Evolutionary conservation across 73 alveolate species (phyloP), one percentile per base, ranked within the genome.

Genomic region (Paramecium sonneborni): DNA sequence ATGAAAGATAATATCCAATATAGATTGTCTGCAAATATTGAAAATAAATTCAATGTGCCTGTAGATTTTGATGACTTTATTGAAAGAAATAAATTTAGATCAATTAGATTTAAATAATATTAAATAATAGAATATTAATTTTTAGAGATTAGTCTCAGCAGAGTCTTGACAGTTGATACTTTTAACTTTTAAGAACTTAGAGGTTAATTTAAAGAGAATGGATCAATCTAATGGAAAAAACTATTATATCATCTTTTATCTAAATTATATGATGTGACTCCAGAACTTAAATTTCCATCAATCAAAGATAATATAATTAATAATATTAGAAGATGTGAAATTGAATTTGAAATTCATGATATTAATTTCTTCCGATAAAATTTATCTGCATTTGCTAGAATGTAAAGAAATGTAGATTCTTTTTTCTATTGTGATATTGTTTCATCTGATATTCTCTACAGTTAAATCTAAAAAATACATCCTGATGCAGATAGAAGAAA

Each of bases 281-380:
- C 68, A 52, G 68, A 52, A 18, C 5, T 52, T 5, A 72, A 32
- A n/a, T 28, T 0, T 7, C 14, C 68, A 4, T n/a, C 90, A 0
- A 44, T 34, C 67, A 79, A 11, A 10, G 41, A 24, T 15, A 46
- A 79, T 44, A 79, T 43, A 15, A 18, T 21, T 41, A 41, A 46
- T 43, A 79, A 72, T 35, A 18, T 28, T 5, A 72, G 90, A 8
- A 79, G 15, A 79, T 46, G 74, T 8, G 90, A 79, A 37, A 79
- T 79, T 5, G 90, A 79, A 41, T 79, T 79, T 79, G 90, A 79
- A 68, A 24, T 68, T 10, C 15, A 11, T 23, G 85, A 68, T 68
- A 28, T 32, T 11, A 20, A 70, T 10, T 70, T 4, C 37, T 28
- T 70, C 11, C 5, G 28, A 32, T 23, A 70, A 28, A 70, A 70